Base-by-base conservation (phyloP, 805 yeast species). In the Kuraishia floccosa region DNA sequence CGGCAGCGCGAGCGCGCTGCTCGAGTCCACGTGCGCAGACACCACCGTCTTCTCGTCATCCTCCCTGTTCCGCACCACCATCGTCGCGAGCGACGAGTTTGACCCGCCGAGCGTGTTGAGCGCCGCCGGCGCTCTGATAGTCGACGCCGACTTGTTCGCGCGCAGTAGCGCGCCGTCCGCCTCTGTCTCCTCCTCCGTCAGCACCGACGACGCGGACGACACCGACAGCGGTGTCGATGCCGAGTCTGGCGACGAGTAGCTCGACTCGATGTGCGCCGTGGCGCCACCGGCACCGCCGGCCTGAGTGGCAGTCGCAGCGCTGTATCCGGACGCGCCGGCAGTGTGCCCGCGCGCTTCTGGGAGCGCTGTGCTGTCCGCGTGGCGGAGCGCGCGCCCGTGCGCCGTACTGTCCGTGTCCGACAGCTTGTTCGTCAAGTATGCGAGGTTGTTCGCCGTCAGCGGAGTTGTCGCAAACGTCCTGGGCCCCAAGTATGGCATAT, bases 401-500 rank as follows among this genome's bases (percentile, higher is more conserved):
- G n/a, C n/a, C n/a, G n/a, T n/a, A n/a, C n/a, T n/a, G n/a, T n/a
- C n/a, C n/a, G 17, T 11, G n/a, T n/a, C 13, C 6, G 18, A 26
- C 31, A 30, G 31, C 21, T 23, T 11, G 11, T 17, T 23, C 17
- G 50, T 49, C 31, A 54, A 37, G 27, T 42, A 49, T 18, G 52
- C 49, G 25, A 54, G 38, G 35, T 54, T 54, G 27, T 41, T 45
- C 6, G 46, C 36, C 5, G 59, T 54, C 11, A 54, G 32, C 15
- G 58, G 59, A 21, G 58, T 45, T 11, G 59, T 54, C n/a, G 42
- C 47, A 36, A 52, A 54, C 5, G 57, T 40, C 37, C 42, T 50
- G 23, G 59, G 58, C 19, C 59, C 59, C 26, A 54, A 35, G 35
- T 52, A 54, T 33, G 59, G 50, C 59, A 54, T 54, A 28, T 13